phyloP scores from a whole-genome alignment of 2,329 filamentous ascomycete species.

The Aspergillus viridinutans region DNA sequence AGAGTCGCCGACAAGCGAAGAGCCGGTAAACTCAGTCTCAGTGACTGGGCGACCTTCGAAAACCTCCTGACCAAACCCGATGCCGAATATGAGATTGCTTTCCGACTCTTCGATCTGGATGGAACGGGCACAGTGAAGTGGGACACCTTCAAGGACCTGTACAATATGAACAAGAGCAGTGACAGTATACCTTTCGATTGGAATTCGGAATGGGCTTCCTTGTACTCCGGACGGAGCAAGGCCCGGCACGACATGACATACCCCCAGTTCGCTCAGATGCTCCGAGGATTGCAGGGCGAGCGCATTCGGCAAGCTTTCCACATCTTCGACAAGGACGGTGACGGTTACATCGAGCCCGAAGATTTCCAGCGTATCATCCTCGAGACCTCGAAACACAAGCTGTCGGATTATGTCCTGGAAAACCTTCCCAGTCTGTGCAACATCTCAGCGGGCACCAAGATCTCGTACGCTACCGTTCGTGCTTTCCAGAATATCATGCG shows the following conservation, averaged over 20 bases:
- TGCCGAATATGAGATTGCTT: constrained; percentile 98
- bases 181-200: constrained; percentile 91
- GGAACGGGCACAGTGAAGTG: constrained; percentile 83
- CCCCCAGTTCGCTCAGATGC: constrained; percentile 95
- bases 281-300: constrained; percentile 93
- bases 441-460: constrained; percentile 84
- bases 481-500: constrained; percentile 98
- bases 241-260: constrained; percentile 90
- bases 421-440: constrained; percentile 93
- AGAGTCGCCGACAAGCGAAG: constrained; percentile 77
- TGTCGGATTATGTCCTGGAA: constrained; percentile 89
- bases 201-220: constrained; percentile 91
- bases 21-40: constrained; percentile 68
- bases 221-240: constrained; percentile 87
- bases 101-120: constrained; percentile 88
- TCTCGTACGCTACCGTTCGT: constrained; percentile 94
- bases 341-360: constrained; percentile 91
- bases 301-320: constrained; percentile 93
- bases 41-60: constrained; percentile 91
- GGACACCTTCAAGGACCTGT: constrained; percentile 78
- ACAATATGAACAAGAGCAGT: constrained; percentile 82
- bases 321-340: constrained; percentile 80
- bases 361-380: constrained; percentile 96
- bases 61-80: constrained; percentile 91
- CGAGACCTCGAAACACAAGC: constrained; percentile 89